Evolutionary conservation across 306 rosid genomes (phyloP), one percentile per base, ranked within the genome.

Genomic region (Quercus bicolor): DNA sequence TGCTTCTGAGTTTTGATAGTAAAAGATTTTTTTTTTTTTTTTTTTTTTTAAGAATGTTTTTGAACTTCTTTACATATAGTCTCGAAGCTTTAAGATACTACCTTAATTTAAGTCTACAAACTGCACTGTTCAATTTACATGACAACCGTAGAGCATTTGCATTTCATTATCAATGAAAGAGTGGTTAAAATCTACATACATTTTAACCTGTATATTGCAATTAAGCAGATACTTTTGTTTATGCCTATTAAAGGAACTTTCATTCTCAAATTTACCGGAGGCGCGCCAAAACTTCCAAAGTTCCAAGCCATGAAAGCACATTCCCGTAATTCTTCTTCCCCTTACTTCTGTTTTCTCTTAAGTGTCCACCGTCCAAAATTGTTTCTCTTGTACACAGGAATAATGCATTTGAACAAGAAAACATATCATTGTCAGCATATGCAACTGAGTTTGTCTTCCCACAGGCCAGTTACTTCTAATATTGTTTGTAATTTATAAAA

Each of bases 301-400:
- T 81, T 87, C 69, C 84, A 85, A 33, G 86, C 85, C 77, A 87
- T 91, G 64, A 89, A 91, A 83, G 40, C 1, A 75, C 70, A 81
- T 89, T 91, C 62, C 93, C 93, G 29, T 89, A 88, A 66, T 83
- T 77, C 78, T 91, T 91, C 80, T 81, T 87, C 82, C 74, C 77
- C 80, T 89, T 88, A 81, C 93, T 85, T 91, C 89, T 78, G 87
- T 61, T 84, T 87, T 91, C 87, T 89, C 91, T 65, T 61, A 34
- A 21, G 75, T 81, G 45, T 84, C 84, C 93, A 91, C 84, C 79
- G 83, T 86, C 93, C 96, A 91, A 77, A 84, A 86, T 65, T 89
- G 89, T 52, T 86, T 91, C 78, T 87, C 96, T 93, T 90, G 82
- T 40, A 48, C 61, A 83, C 59, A 84, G 2, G 20, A 76, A 3